A percentile compares a stretch with the other conserved stretches of the same genome.
Evolutionary conservation across 306 rosid species (phyloP).

Genomic region (Lithocarpus polystachyus): DNA sequence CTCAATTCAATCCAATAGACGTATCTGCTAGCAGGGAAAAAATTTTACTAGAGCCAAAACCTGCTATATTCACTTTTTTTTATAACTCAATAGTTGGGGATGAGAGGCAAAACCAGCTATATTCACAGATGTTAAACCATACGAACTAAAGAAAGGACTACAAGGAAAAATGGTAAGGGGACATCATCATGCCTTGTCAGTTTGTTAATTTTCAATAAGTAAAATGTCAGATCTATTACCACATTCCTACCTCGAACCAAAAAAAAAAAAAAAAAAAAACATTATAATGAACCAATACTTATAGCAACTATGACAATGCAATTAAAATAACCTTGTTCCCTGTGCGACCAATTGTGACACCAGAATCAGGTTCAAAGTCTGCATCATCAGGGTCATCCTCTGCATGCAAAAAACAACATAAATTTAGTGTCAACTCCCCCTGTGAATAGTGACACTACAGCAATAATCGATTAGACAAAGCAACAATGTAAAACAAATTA

Average conservation of each 20-base stretch:
- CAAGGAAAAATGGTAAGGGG: not conserved
- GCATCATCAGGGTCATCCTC: constrained; percentile 97
- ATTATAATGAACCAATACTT: constrained; percentile 18
- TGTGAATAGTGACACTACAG: constrained; percentile 7
- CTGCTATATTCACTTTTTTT: not conserved
- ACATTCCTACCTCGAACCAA: not conserved
- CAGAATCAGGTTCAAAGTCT: constrained; percentile 81
- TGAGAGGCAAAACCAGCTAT: not conserved
- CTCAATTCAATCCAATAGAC: not conserved
- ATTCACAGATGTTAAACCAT: not conserved
- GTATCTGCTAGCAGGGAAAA: not conserved
- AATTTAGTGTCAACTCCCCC: not conserved
- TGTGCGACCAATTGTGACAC: constrained; percentile 49
- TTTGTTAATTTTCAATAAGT: not conserved
- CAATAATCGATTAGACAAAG: constrained; percentile 15
- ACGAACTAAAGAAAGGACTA: not conserved
- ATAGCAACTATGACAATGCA: constrained; percentile 2
- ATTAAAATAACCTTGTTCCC: constrained; percentile 60
- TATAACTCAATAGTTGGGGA: too few relatives aligned
- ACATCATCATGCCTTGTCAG: not conserved
- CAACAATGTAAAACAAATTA: constrained; percentile 27
- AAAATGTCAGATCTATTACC: not conserved
- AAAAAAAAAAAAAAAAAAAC: not conserved
- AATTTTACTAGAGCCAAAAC: not conserved
- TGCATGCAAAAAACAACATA: constrained; percentile 39